Conservation (phyloP, 768 basidiomycete species). For the Hemileccinum impolitum region DNA sequence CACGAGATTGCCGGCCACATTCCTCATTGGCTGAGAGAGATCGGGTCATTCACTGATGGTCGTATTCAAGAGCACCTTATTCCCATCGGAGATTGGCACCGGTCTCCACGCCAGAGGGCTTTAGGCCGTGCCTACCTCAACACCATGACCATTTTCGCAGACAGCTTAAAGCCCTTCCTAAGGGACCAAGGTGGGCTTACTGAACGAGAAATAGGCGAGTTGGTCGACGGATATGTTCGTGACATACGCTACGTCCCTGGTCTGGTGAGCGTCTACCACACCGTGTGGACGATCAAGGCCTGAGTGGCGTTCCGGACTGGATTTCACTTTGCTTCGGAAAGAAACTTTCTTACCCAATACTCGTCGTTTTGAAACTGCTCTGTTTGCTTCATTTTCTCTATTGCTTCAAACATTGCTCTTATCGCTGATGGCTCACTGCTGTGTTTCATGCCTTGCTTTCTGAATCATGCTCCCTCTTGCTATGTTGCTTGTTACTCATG, state of each 20-base stretch:
- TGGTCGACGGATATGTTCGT: slow-evolving; percentile 41
- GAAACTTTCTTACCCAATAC: not conserved
- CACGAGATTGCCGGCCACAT: slow-evolving; percentile 36
- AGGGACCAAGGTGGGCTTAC: slow-evolving; percentile 35
- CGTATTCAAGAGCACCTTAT: slow-evolving; percentile 35
- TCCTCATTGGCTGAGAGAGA: slow-evolving; percentile 34
- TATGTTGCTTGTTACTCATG: not conserved
- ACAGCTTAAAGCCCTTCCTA: slow-evolving; percentile 49
- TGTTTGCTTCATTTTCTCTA: not conserved
- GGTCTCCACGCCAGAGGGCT: slow-evolving; percentile 28
- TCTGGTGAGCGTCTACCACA: slow-evolving; percentile 46
- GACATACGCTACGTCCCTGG: slow-evolving; percentile 49
- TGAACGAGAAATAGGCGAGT: slow-evolving; percentile 34
- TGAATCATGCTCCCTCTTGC: not conserved
- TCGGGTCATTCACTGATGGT: slow-evolving; percentile 42
- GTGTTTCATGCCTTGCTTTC: not conserved
- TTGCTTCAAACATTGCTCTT: not conserved
- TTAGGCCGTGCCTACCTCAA: slow-evolving; percentile 44
- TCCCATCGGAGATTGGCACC: slow-evolving; percentile 57
- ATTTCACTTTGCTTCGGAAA: not conserved
- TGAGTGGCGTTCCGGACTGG: slow-evolving; percentile 5
- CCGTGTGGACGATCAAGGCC: slow-evolving; percentile 43
- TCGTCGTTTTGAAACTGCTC: not conserved
- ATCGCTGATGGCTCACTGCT: not conserved
- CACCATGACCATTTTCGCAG: slow-evolving; percentile 40